A percentile compares a stretch with the other conserved stretches of the same genome.
Conservation (phyloP, 169 alveolate species). For the Perkinsus marinus region DNA sequence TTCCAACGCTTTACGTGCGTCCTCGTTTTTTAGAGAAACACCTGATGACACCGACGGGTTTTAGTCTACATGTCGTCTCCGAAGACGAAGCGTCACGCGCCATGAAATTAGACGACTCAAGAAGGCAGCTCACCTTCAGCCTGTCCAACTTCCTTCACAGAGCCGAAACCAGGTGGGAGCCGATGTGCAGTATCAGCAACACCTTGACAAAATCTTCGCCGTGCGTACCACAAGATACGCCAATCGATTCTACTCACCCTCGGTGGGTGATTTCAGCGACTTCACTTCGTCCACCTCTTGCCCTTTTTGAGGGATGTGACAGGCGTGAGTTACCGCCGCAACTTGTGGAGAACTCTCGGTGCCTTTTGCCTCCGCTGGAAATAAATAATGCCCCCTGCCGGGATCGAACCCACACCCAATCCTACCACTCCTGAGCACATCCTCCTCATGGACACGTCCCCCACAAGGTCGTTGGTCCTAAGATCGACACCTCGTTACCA, state of each 20-base stretch:
- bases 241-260: too few relatives aligned
- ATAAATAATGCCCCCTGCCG: not conserved
- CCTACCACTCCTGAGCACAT: not conserved
- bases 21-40: not conserved
- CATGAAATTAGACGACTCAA: too few relatives aligned
- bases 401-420: not conserved
- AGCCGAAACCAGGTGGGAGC: not conserved
- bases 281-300: too few relatives aligned
- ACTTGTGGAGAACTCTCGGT: not conserved
- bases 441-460: not conserved
- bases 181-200: not conserved
- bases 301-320: too few relatives aligned
- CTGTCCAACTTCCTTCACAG: not conserved
- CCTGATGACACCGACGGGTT: not conserved
- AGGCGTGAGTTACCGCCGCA: not conserved
- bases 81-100: too few relatives aligned
- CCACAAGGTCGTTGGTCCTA: not conserved
- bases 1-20: not conserved
- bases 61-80: too few relatives aligned
- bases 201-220: not conserved
- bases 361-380: not conserved
- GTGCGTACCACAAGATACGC: not conserved
- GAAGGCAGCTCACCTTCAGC: too few relatives aligned
- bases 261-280: too few relatives aligned
- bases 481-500: not conserved